Conservation (phyloP, 345 rosid genomes). For the Orychophragmus violaceus region DNA sequence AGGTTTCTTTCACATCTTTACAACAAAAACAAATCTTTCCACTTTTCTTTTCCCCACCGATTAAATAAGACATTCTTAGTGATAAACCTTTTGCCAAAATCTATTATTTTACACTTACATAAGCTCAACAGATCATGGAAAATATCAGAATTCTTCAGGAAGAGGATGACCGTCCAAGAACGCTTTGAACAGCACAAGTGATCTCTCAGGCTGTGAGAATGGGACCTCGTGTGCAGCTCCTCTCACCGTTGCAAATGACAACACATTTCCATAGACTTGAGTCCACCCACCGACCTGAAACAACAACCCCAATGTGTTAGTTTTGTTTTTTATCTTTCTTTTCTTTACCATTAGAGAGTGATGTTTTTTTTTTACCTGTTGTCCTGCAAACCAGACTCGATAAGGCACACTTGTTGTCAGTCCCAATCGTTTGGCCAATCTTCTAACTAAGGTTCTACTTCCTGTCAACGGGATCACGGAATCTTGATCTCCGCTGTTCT, state of each 20-base stretch:
- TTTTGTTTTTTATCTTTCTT: not conserved
- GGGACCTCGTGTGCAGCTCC: slow-evolving; percentile 98
- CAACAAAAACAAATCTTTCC: slow-evolving; percentile 1
- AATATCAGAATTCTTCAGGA: slow-evolving; percentile 65
- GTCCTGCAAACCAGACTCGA: slow-evolving; percentile 84
- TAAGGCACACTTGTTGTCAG: slow-evolving; percentile 60
- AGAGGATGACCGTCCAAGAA: slow-evolving; percentile 55
- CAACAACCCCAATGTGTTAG: slow-evolving; percentile 6
- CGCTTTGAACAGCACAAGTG: slow-evolving; percentile 70
- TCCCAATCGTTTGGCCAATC: slow-evolving; percentile 51
- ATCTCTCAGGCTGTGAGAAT: slow-evolving; percentile 91
- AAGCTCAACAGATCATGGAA: not conserved
- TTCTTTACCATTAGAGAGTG: not conserved
- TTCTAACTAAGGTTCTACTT: slow-evolving; percentile 57
- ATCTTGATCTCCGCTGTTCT: slow-evolving; percentile 88
- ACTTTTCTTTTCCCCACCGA: not conserved
- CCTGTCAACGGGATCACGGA: slow-evolving; percentile 88
- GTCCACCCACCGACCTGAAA: slow-evolving; percentile 97
- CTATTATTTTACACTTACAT: slow-evolving; percentile 15
- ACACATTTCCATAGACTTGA: slow-evolving; percentile 69
- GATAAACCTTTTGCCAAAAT: slow-evolving; percentile 8
- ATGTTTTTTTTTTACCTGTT: slow-evolving; percentile 49
- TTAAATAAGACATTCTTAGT: not conserved
- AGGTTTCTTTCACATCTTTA: slow-evolving; percentile 26
- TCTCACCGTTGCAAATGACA: slow-evolving; percentile 88